phyloP scores from a whole-genome alignment of 495 filamentous ascomycete species.

The Podospora pseudocomata region DNA sequence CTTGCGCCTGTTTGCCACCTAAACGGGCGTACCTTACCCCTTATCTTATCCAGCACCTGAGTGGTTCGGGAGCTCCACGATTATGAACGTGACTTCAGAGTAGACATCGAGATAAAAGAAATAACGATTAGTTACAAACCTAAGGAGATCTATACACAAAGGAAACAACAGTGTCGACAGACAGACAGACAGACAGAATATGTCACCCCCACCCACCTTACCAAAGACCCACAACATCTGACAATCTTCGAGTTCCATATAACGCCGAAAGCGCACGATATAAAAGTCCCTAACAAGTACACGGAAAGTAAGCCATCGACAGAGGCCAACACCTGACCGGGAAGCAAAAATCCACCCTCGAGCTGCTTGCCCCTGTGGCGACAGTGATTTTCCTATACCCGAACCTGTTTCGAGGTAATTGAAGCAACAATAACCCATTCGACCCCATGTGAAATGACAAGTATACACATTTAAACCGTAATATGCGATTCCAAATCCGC shows the following conservation, averaged over 20 bases:
- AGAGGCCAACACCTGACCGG: background rate
- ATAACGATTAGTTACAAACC: background rate
- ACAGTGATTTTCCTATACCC: background rate
- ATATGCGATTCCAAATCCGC: conserved; percentile 26
- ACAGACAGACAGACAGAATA: background rate
- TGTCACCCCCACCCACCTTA: background rate
- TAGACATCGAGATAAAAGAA: background rate
- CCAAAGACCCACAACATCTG: background rate
- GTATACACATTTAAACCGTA: conserved; percentile 31
- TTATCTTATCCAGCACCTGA: background rate
- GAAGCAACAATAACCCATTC: conserved; percentile 9
- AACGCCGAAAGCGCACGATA: conserved; percentile 11
- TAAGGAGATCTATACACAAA: background rate
- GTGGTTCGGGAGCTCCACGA: background rate
- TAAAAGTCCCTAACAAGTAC: conserved; percentile 8
- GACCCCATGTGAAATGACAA: conserved; percentile 42
- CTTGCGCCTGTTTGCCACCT: background rate
- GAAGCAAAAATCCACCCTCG: background rate
- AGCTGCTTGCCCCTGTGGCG: background rate
- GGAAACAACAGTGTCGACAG: background rate
- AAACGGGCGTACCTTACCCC: background rate
- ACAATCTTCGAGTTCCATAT: conserved; percentile 1
- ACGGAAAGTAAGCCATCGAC: conserved; percentile 5
- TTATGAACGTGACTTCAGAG: background rate
- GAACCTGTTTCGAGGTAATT: conserved; percentile 1